A percentile compares a stretch with the other conserved stretches of the same genome.
Evolutionary conservation across 2,329 filamentous ascomycete genomes (phyloP).

Genomic region (Hortaea werneckii): DNA sequence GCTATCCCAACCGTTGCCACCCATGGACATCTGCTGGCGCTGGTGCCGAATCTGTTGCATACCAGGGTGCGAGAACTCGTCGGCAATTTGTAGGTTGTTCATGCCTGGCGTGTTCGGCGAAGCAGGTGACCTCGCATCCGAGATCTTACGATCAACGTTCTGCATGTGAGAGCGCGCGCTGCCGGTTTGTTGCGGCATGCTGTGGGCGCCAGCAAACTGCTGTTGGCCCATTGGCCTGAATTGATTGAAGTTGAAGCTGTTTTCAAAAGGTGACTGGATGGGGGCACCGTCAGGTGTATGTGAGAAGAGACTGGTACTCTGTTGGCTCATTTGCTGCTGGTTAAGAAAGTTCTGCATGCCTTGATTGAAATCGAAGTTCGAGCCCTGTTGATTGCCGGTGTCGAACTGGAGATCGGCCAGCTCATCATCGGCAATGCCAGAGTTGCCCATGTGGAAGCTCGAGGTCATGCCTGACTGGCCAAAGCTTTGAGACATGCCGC

Average conservation of each 20-base stretch:
- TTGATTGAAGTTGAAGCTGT: conserved; percentile 64
- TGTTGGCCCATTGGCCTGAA: conserved; percentile 51
- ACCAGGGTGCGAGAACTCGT: conserved; percentile 32
- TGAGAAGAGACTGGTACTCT: conserved; percentile 68
- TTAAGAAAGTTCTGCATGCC: conserved; percentile 40
- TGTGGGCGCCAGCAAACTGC: conserved; percentile 34
- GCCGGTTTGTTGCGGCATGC: conserved; percentile 21
- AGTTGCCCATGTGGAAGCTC: conserved; percentile 67
- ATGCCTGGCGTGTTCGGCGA: conserved; percentile 78
- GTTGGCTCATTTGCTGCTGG: conserved; percentile 43
- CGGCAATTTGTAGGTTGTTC: conserved; percentile 58
- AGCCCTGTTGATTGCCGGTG: conserved; percentile 21
- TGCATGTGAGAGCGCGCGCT: conserved; percentile 24
- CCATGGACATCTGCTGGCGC: conserved; percentile 36
- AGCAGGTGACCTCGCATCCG: conserved; percentile 67
- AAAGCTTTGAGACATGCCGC: conserved; percentile 39
- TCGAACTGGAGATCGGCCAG: conserved; percentile 58
- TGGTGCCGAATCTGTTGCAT: conserved; percentile 40
- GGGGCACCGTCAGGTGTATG: conserved; percentile 86
- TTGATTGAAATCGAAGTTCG: conserved; percentile 31
- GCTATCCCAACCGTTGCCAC: conserved; percentile 79
- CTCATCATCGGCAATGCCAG: conserved; percentile 79
- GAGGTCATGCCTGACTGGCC: conserved; percentile 50
- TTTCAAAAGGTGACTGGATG: conserved; percentile 80
- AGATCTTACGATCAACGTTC: conserved; percentile 49